Evolutionary conservation across 2,329 filamentous ascomycete genomes (phyloP).

Genomic region (Nothomitra cinnamomea): DNA sequence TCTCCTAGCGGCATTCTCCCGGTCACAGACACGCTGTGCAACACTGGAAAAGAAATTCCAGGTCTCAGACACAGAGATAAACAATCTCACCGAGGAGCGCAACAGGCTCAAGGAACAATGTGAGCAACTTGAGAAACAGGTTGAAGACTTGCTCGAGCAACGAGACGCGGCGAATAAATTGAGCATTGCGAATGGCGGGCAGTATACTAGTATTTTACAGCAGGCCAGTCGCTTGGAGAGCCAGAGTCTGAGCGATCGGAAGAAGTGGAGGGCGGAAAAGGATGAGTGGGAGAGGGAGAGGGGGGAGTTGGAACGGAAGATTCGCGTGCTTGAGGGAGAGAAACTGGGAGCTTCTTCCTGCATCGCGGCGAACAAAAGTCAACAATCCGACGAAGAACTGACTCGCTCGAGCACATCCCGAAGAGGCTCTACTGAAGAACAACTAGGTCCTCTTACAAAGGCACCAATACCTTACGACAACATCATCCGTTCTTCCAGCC

Average conservation of each 20-base stretch:
- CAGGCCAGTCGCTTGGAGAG: conserved; percentile 30
- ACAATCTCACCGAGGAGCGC: conserved; percentile 32
- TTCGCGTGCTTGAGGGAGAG: conserved; percentile 20
- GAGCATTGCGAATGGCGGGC: conserved; percentile 26
- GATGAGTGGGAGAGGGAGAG: conserved; percentile 16
- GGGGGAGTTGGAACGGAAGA: conserved; percentile 19
- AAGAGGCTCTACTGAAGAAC: neutral
- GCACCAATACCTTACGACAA: neutral
- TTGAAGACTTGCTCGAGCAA: conserved; percentile 30
- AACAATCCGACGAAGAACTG: neutral
- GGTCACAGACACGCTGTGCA: conserved; percentile 31
- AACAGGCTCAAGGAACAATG: conserved; percentile 30
- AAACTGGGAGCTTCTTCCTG: neutral
- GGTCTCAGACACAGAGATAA: conserved; percentile 34
- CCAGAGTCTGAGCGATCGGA: conserved; percentile 25
- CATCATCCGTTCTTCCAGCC: neutral
- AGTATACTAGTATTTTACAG: conserved; percentile 34
- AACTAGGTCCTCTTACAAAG: neutral
- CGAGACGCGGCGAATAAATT: conserved; percentile 29
- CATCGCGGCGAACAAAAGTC: neutral
- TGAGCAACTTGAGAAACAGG: conserved; percentile 28
- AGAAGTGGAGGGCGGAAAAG: conserved; percentile 25
- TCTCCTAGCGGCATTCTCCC: conserved; percentile 33
- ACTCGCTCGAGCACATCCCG: neutral
- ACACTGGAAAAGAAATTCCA: conserved; percentile 34